Percentiles rank a stretch among this genome's conserved stretches.
Evolutionary conservation across 495 filamentous ascomycete species (phyloP).

Genomic region (Platismatia glauca): DNA sequence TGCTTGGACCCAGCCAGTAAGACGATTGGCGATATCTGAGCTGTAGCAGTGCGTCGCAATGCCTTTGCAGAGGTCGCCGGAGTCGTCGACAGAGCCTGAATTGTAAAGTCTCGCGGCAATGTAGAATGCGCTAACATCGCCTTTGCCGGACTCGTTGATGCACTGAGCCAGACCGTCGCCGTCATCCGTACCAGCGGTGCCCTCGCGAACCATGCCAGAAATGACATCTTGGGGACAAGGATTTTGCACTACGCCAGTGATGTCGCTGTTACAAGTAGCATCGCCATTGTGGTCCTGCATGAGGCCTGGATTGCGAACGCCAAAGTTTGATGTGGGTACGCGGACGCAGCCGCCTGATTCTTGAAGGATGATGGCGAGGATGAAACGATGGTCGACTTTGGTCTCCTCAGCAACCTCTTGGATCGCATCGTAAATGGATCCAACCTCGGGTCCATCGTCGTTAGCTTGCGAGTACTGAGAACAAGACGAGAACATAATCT

Average conservation of each 20-base stretch:
- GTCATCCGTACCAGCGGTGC: slow-evolving; percentile 30
- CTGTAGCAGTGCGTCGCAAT: slow-evolving; percentile 47
- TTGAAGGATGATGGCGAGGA: slow-evolving; percentile 50
- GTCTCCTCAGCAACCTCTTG: slow-evolving; percentile 30
- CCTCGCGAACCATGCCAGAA: slow-evolving; percentile 42
- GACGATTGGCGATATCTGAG: slow-evolving; percentile 49
- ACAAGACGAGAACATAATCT: slow-evolving; percentile 37
- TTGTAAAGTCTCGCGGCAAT: slow-evolving; percentile 47
- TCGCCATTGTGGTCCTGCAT: slow-evolving; percentile 47
- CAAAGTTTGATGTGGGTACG: slow-evolving; percentile 37
- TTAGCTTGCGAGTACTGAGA: slow-evolving; percentile 29
- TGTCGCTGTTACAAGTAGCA: slow-evolving; percentile 37
- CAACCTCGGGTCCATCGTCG: slow-evolving; percentile 36
- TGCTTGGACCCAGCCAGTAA: slow-evolving; percentile 38
- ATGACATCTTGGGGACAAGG: slow-evolving; percentile 42
- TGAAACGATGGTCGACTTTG: slow-evolving; percentile 46
- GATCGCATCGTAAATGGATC: slow-evolving; percentile 35
- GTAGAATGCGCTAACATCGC: slow-evolving; percentile 37
- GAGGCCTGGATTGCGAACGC: slow-evolving; percentile 44
- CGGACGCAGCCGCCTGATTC: slow-evolving; percentile 52
- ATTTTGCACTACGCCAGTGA: slow-evolving; percentile 19
- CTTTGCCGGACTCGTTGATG: slow-evolving; percentile 26
- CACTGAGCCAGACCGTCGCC: slow-evolving; percentile 38
- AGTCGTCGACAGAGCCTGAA: slow-evolving; percentile 40
- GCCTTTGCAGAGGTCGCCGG: slow-evolving; percentile 41